phyloP scores from a whole-genome alignment of 495 filamentous ascomycete species.

The Neurospora sp. region DNA sequence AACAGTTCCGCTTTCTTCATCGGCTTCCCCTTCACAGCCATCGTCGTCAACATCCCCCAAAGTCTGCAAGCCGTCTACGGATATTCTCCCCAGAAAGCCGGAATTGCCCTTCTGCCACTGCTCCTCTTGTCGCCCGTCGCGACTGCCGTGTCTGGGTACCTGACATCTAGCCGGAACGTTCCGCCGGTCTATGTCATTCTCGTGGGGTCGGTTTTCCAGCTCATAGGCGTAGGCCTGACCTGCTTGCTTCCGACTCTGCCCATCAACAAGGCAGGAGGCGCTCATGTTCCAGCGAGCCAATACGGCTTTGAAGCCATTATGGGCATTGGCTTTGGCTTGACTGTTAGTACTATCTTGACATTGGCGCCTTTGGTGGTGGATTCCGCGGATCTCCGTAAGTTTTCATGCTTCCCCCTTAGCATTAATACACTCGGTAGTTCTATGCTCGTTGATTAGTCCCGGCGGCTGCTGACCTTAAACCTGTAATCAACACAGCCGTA shows the following conservation, averaged over 20 bases:
- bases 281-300: constrained; percentile 16
- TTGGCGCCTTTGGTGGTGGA: constrained; percentile 31
- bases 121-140: constrained; percentile 28
- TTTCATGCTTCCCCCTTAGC: background rate
- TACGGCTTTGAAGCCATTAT: constrained; percentile 39
- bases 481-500: constrained; percentile 1
- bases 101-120: constrained; percentile 31
- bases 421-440: no score
- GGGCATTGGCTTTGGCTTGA: constrained; percentile 36
- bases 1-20: constrained; percentile 11
- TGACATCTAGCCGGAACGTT: constrained; percentile 24
- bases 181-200: constrained; percentile 37
- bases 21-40: constrained; percentile 21
- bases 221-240: constrained; percentile 35
- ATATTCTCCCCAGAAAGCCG: constrained; percentile 12
- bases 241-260: constrained; percentile 21
- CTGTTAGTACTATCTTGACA: constrained; percentile 29
- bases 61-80: constrained; percentile 20
- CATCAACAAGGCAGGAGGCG: constrained; percentile 5
- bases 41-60: constrained; percentile 21
- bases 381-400: constrained; percentile 33
- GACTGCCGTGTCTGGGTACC: constrained; percentile 25
- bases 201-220: constrained; percentile 30
- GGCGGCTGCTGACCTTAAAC: constrained; percentile 5
- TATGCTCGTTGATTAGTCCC: constrained; percentile 7